Evolutionary conservation across 75 land plant genomes (phyloP).

Genomic region (Picea sitchensis): DNA sequence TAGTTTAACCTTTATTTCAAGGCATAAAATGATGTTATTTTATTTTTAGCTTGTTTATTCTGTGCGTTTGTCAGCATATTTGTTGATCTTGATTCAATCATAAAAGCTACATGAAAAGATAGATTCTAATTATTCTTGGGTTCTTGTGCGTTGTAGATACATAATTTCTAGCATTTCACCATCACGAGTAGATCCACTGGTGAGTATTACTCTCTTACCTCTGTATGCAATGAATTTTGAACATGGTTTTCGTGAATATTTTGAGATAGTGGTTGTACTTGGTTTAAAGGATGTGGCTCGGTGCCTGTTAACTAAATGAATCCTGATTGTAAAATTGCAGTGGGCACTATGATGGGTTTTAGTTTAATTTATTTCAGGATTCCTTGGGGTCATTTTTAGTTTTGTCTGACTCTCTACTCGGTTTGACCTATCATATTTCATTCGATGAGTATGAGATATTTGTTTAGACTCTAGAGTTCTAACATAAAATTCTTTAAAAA

Average conservation of each 20-base stretch:
- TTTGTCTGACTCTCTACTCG: neutral
- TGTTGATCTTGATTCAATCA: neutral
- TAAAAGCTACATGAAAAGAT: neutral
- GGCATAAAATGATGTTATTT: neutral
- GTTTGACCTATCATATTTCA: neutral
- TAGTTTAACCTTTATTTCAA: neutral
- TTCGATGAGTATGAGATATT: slow-evolving; percentile 2
- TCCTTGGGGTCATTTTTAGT: neutral
- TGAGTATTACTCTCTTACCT: slow-evolving; percentile 17
- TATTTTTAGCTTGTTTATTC: neutral
- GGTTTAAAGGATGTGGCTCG: neutral
- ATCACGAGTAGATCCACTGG: slow-evolving; percentile 78
- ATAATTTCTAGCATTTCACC: slow-evolving; percentile 78
- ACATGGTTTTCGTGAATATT: neutral
- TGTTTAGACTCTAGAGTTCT: neutral
- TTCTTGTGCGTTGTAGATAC: slow-evolving; percentile 46
- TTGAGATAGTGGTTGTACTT: neutral
- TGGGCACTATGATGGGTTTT: neutral
- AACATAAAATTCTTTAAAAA: too few relatives aligned
- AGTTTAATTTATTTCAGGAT: neutral
- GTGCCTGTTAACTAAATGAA: neutral
- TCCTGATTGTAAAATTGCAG: neutral
- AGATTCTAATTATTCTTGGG: neutral
- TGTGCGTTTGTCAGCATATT: neutral
- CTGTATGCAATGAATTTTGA: neutral